Evolutionary conservation across 2,329 filamentous ascomycete species (phyloP), one percentile per base, ranked within the genome.

Genomic region (Xylariaceae sp.): DNA sequence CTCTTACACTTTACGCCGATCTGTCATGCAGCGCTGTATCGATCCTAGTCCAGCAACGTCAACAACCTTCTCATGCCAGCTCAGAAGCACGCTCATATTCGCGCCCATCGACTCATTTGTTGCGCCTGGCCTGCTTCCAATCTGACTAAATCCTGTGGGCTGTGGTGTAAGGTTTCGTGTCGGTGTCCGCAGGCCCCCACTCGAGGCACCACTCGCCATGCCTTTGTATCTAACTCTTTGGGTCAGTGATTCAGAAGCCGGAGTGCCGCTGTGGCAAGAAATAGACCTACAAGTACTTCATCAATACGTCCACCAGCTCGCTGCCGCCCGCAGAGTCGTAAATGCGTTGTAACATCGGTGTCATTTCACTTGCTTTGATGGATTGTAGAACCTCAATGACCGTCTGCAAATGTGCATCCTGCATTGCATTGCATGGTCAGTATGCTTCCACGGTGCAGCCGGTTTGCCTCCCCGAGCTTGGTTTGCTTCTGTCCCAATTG

Each of bases 61-160:
- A 4, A 97, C 90, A 58, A 96, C 82, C 81, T 96, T 99, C 78
- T 99, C 94, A 70, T 99, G 94, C 94, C 94, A 99, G 74, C 91
- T 96, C 62, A 99, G 77, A 69, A 99, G 72, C 48, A 99, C 94
- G 69, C 94, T 97, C 94, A 97, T 97, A 50, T 87, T 88, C 53
- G 91, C 86, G 34, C 89, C 88, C 58, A 89, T 86, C 44, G 89
- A 87, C 68, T 86, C 83, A 68, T 76, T 81, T 36, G 75, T 68
- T 8, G 66, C 75, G 22, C 76, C 77, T 7, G 81, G 78, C 50
- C 83, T 73, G 12, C 71, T 72, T 16, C 76, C 76, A 40, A 92
- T 81, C 73, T 96, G 92, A 66, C 88, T 92, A 75, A 96, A 96
- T 7, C 91, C 91, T 5, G 91, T 95, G 53, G 82, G 79, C 73